Conservation (phyloP, 163 green algal genomes). For the Scenedesmus sp. region DNA sequence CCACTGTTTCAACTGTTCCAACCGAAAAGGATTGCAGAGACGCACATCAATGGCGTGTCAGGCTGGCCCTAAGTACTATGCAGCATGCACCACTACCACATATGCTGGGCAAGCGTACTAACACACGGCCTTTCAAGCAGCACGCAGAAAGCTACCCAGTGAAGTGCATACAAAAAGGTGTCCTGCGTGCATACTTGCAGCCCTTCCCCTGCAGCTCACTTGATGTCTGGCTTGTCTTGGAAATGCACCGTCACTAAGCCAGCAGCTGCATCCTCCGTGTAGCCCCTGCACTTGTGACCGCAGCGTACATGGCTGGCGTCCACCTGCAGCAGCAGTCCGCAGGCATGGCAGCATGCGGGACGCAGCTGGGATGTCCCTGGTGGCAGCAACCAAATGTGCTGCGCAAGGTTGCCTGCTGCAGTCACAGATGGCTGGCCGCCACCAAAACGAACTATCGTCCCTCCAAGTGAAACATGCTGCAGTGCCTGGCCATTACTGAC, state of each 20-base stretch:
- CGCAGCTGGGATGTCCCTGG: neutral
- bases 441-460: neutral
- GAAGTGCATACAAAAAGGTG: too few relatives aligned
- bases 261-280: conserved; percentile 20
- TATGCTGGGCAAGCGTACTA: neutral
- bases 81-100: neutral
- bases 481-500: neutral
- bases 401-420: neutral
- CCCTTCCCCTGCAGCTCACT: neutral
- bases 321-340: conserved; percentile 28
- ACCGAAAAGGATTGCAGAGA: too few relatives aligned
- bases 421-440: neutral
- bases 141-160: neutral
- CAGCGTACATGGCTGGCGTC: conserved; percentile 14
- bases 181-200: too few relatives aligned
- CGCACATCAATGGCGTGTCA: too few relatives aligned
- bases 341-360: neutral
- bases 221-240: conserved; percentile 45
- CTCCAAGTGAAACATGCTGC: neutral
- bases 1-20: too few relatives aligned
- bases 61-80: too few relatives aligned
- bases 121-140: neutral
- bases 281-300: conserved; percentile 41
- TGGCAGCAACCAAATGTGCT: neutral
- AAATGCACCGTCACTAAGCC: conserved; percentile 23